Percentiles rank a stretch among this genome's conserved stretches.
phyloP scores from a whole-genome alignment of 1,139 yeast species.

The Neolecta irregularis region DNA sequence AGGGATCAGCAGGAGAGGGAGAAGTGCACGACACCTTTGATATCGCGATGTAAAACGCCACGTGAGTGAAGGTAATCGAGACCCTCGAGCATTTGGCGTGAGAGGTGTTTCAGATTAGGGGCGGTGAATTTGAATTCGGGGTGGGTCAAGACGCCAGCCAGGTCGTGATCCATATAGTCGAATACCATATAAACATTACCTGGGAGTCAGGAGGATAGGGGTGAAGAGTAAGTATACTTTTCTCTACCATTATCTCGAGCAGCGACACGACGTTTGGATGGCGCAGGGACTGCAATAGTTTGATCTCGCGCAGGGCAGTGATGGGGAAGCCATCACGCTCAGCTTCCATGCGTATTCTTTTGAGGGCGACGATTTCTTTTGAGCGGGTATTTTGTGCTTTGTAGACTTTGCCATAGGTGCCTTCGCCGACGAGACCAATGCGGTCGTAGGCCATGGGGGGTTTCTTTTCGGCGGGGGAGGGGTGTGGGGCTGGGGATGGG shows the following conservation, averaged over 20 bases:
- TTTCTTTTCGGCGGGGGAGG: too few relatives aligned
- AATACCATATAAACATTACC: constrained; percentile 77
- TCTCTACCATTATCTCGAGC: constrained; percentile 79
- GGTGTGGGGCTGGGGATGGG: too few relatives aligned
- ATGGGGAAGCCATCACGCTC: constrained; percentile 94
- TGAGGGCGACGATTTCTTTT: constrained; percentile 61
- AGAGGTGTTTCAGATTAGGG: constrained; percentile 60
- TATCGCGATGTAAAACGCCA: constrained; percentile 78
- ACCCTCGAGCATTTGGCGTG: constrained; percentile 66
- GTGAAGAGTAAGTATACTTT: constrained; percentile 11
- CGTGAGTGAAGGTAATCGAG: constrained; percentile 65
- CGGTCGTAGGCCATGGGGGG: constrained; percentile 27
- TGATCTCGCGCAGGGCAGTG: constrained; percentile 85
- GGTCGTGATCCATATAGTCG: constrained; percentile 85
- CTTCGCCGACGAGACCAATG: constrained; percentile 55
- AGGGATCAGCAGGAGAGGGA: constrained; percentile 21
- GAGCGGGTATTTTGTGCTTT: constrained; percentile 62
- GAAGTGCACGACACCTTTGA: constrained; percentile 35
- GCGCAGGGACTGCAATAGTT: constrained; percentile 69
- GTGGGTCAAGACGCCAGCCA: constrained; percentile 74
- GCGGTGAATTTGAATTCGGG: constrained; percentile 48
- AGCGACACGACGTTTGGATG: constrained; percentile 64
- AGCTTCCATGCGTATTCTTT: constrained; percentile 63
- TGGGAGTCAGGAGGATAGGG: neutral
- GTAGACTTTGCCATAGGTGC: constrained; percentile 70